phyloP scores from a whole-genome alignment of 2,329 filamentous ascomycete genomes.

The Madurella mycetomatis region DNA sequence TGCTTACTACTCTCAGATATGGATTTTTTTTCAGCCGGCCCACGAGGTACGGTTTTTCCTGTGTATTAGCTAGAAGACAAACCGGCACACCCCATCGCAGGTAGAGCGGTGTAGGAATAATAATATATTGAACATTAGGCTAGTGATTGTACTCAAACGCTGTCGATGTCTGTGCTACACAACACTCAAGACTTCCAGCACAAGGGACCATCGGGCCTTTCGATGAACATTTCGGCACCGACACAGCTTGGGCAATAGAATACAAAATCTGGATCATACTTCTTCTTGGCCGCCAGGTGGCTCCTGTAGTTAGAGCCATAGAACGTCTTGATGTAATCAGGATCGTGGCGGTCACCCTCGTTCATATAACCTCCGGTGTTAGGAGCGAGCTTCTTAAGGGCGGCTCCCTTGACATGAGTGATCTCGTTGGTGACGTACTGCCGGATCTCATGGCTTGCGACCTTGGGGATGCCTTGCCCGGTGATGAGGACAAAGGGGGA shows the following conservation, averaged over 20 bases:
- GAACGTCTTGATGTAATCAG: conserved; percentile 30
- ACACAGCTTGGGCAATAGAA: conserved; percentile 31
- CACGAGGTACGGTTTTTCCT: no score
- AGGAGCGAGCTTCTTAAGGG: conserved; percentile 10
- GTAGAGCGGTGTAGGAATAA: no score
- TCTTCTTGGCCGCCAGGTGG: conserved; percentile 29
- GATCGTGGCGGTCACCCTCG: conserved; percentile 32
- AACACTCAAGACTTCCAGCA: conserved; percentile 5
- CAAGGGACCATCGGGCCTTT: conserved; percentile 11
- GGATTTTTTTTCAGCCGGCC: no score
- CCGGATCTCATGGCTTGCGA: neutral
- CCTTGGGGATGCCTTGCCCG: conserved; percentile 10
- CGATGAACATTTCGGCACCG: conserved; percentile 26
- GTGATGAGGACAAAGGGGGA: conserved; percentile 9
- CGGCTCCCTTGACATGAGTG: conserved; percentile 11
- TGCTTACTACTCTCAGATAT: no score
- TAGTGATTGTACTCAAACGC: no score
- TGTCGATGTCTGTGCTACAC: no score
- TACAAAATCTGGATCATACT: conserved; percentile 29
- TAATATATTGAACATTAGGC: no score
- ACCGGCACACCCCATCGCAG: no score
- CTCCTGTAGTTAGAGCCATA: conserved; percentile 30
- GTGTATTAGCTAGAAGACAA: no score
- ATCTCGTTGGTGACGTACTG: conserved; percentile 1
- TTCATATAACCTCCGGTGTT: conserved; percentile 28